These are phyloP conservation scores for Pythium monospermum DNA, from an alignment of 352 stramenopile species.

Conservation along the genomic window DNA sequence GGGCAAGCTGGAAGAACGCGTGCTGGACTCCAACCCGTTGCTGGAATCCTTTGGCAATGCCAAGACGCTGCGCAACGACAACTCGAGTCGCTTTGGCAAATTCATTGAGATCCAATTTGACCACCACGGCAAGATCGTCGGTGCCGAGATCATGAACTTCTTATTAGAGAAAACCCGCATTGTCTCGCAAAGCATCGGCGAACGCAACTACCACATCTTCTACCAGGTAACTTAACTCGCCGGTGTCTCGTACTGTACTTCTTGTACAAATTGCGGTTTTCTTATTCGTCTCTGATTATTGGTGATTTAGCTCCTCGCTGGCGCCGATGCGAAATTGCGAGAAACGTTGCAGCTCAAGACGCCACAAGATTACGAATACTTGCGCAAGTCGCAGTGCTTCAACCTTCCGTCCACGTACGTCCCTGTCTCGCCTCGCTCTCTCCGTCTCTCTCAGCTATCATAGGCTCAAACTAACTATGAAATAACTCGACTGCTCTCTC, in stretches of 20 bases:
- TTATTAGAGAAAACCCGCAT: slow-evolving; percentile 90
- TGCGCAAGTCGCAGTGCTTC: slow-evolving; percentile 86
- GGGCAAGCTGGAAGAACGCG: slow-evolving; percentile 80
- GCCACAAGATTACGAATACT: slow-evolving; percentile 82
- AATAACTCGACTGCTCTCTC: neutral
- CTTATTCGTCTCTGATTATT: slow-evolving; percentile 2
- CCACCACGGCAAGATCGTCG: slow-evolving; percentile 88
- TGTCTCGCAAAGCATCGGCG: slow-evolving; percentile 83
- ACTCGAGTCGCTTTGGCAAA: slow-evolving; percentile 96
- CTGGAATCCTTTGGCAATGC: slow-evolving; percentile 90
- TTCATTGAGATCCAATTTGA: slow-evolving; percentile 97
- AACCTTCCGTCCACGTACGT: slow-evolving; percentile 60
- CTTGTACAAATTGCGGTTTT: neutral
- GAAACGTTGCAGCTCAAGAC: slow-evolving; percentile 67
- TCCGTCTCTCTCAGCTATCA: too few species aligned
- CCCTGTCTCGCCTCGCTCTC: neutral
- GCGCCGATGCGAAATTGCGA: slow-evolving; percentile 62
- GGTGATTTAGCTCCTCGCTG: slow-evolving; percentile 52
- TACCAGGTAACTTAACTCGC: slow-evolving; percentile 81
- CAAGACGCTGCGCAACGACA: slow-evolving; percentile 96
- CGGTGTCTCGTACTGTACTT: slow-evolving; percentile 1
- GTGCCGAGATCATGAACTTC: slow-evolving; percentile 89
- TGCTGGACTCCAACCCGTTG: slow-evolving; percentile 86
- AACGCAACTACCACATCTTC: slow-evolving; percentile 98
- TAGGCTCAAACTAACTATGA: slow-evolving; percentile 4